phyloP scores from a whole-genome alignment of 192 early-diverging fungal genomes.

The Backusella liffmaniae region DNA sequence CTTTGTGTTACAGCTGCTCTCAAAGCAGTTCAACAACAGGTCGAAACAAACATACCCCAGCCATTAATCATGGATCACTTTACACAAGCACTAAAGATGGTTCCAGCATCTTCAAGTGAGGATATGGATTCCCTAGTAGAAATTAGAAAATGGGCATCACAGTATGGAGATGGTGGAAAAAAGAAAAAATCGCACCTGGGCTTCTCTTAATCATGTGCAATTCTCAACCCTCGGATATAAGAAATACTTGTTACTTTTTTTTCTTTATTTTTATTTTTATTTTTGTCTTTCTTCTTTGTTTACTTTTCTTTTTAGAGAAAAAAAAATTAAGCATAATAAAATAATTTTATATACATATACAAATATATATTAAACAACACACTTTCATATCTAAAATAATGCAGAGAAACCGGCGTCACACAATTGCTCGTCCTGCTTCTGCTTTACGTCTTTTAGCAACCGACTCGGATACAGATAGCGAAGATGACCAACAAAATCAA shows the following conservation, averaged over 20 bases:
- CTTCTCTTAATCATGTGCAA: slow-evolving; percentile 22
- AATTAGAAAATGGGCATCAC: slow-evolving; percentile 87
- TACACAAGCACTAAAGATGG: slow-evolving; percentile 78
- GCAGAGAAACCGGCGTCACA: slow-evolving; percentile 7
- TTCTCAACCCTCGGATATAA: slow-evolving; percentile 6
- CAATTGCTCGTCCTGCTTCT: slow-evolving; percentile 26
- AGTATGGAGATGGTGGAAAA: slow-evolving; percentile 75
- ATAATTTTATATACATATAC: background rate
- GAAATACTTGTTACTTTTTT: background rate
- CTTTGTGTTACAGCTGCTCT: slow-evolving; percentile 86
- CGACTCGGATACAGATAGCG: background rate
- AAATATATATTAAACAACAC: background rate
- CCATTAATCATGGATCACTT: slow-evolving; percentile 68
- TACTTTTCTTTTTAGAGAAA: background rate
- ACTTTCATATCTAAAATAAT: background rate
- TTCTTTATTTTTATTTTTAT: background rate
- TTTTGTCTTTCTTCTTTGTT: background rate
- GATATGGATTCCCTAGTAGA: slow-evolving; percentile 88
- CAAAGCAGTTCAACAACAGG: slow-evolving; percentile 59
- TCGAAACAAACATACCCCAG: slow-evolving; percentile 32
- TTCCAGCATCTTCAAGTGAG: slow-evolving; percentile 85
- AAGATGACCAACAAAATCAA: slow-evolving; percentile 5
- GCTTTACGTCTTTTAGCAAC: slow-evolving; percentile 8
- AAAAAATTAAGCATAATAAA: background rate
- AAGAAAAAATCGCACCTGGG: slow-evolving; percentile 22